Evolutionary conservation across 2,329 filamentous ascomycete genomes (phyloP).

Genomic region (Neodidymelliopsis sp.): DNA sequence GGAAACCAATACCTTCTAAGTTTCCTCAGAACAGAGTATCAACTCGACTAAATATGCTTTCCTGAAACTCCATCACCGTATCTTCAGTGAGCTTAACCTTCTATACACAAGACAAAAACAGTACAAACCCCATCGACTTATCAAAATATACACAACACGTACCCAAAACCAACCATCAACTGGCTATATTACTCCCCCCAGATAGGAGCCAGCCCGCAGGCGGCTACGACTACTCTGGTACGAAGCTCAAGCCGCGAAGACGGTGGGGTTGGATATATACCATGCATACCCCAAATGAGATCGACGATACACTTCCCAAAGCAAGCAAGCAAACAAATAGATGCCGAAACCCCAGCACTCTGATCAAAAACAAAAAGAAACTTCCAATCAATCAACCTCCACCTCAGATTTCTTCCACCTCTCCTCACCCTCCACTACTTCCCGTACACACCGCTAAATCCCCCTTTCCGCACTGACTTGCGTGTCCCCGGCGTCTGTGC

Average conservation of each 20-base stretch:
- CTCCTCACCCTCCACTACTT: neutral
- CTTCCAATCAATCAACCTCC: neutral
- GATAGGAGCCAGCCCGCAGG: neutral
- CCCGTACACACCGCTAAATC: neutral
- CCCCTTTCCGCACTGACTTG: neutral
- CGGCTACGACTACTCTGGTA: neutral
- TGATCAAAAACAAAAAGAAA: neutral
- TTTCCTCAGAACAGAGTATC: too few relatives aligned
- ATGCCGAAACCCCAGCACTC: neutral
- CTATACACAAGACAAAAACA: too few relatives aligned
- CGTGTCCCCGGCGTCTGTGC: neutral
- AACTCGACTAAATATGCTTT: too few relatives aligned
- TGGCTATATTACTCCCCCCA: conserved; percentile 2
- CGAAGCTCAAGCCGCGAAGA: conserved; percentile 3
- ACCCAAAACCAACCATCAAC: conserved; percentile 2
- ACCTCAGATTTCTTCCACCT: neutral
- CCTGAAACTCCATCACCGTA: too few relatives aligned
- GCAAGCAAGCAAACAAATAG: too few relatives aligned
- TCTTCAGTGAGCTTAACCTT: too few relatives aligned
- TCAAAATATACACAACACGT: too few relatives aligned
- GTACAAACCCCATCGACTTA: too few relatives aligned
- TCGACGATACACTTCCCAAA: too few relatives aligned
- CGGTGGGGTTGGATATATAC: too few relatives aligned
- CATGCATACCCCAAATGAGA: too few relatives aligned
- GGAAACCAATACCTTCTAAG: too few relatives aligned